These are phyloP conservation scores for Chlorella ohadii DNA, from an alignment of 139 green algal genomes.

Conservation along the genomic window DNA sequence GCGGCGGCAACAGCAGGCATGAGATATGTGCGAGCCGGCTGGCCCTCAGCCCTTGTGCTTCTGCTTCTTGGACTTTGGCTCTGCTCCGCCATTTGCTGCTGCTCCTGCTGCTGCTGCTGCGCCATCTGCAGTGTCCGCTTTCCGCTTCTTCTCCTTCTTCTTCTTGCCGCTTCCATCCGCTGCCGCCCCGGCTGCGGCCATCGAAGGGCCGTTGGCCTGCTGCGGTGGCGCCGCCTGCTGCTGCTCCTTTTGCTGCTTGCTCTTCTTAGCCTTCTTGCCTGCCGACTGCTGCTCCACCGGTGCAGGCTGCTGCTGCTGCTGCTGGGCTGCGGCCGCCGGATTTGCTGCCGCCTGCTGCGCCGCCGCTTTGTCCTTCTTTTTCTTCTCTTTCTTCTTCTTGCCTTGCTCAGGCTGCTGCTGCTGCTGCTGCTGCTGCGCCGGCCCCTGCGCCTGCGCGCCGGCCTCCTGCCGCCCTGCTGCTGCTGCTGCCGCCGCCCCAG, in stretches of 20 bases:
- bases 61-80: constrained; percentile 27
- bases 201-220: neutral
- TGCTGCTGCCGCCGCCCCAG: neutral
- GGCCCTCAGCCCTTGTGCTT: constrained; percentile 19
- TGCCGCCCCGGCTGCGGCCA: neutral
- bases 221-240: constrained; percentile 9
- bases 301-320: constrained; percentile 19
- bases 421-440: neutral
- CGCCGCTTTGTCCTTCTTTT: neutral
- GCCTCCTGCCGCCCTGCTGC: neutral
- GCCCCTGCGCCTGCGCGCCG: neutral
- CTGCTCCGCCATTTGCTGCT: neutral
- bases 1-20: neutral
- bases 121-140: neutral
- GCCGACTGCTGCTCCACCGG: neutral
- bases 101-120: neutral
- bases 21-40: neutral
- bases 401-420: neutral
- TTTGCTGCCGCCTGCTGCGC: neutral
- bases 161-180: neutral
- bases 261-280: constrained; percentile 7
- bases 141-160: constrained; percentile 19
- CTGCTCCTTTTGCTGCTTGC: constrained; percentile 11
- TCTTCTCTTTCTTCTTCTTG: neutral
- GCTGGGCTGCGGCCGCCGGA: neutral